phyloP scores from a whole-genome alignment of 2,329 filamentous ascomycete genomes.

The Cordyceps pruinosa region DNA sequence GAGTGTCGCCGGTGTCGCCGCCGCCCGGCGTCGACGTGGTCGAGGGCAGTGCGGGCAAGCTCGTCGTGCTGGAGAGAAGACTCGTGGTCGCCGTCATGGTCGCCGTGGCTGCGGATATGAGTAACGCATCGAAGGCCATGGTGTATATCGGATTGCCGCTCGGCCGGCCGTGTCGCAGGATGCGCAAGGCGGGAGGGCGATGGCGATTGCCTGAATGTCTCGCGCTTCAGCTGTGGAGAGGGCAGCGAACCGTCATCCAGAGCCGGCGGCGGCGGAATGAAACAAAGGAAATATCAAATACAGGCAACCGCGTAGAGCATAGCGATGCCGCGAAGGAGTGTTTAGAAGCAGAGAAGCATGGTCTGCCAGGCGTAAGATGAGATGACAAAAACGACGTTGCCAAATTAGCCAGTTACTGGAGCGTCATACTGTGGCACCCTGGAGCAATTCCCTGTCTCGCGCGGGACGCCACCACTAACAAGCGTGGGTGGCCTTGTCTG shows the following conservation, averaged over 20 bases:
- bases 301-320: neutral
- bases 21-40: constrained; percentile 10
- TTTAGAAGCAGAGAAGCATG: neutral
- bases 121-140: neutral
- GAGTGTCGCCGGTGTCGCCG: constrained; percentile 15
- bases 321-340: neutral
- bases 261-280: neutral
- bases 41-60: neutral
- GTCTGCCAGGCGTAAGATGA: neutral
- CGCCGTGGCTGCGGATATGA: neutral
- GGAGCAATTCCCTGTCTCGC: neutral
- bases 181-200: neutral
- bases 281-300: neutral
- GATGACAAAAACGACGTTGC: neutral
- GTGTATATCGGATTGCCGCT: neutral
- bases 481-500: neutral
- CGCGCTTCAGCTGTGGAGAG: neutral
- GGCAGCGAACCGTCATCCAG: neutral
- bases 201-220: neutral
- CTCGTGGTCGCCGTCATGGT: neutral
- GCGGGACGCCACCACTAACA: neutral
- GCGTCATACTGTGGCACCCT: constrained; percentile 1
- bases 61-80: neutral
- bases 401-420: neutral
- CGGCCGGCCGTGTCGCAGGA: neutral